These are phyloP conservation scores for Daldinia eschscholtzii DNA, from an alignment of 2,329 filamentous ascomycete genomes.

Conservation along the genomic window DNA sequence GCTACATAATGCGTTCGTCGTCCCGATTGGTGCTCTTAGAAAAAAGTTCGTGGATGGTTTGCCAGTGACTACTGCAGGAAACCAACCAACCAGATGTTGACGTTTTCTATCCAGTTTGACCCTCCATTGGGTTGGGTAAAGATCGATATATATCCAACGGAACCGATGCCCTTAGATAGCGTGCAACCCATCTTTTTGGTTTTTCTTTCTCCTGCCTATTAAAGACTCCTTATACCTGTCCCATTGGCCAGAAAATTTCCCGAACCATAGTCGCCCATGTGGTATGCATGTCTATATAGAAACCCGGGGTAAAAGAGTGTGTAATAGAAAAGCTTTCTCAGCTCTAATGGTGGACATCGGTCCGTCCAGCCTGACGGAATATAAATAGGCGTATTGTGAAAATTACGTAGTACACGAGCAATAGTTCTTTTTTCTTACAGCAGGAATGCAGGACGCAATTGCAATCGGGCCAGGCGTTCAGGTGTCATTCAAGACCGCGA, in stretches of 20 bases:
- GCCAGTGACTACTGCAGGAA: not conserved
- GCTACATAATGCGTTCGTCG: not conserved
- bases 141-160: conserved; percentile 35
- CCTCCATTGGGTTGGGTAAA: conserved; percentile 39
- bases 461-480: conserved; percentile 20
- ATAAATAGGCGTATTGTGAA: conserved; percentile 22
- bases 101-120: conserved; percentile 12
- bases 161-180: conserved; percentile 30
- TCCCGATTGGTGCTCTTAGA: conserved; percentile 28
- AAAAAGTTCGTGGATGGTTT: conserved; percentile 11
- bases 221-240: conserved; percentile 24
- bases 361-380: conserved; percentile 39
- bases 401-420: conserved; percentile 15
- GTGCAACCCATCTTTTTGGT: conserved; percentile 26
- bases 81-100: conserved; percentile 24
- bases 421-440: not conserved
- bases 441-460: conserved; percentile 17
- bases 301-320: conserved; percentile 39
- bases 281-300: conserved; percentile 29
- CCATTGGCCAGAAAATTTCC: conserved; percentile 40
- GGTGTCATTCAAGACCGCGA: conserved; percentile 16
- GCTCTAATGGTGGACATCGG: conserved; percentile 16
- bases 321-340: conserved; percentile 7
- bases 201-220: conserved; percentile 30
- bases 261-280: conserved; percentile 30